Conservation (phyloP, 2,329 filamentous ascomycete genomes). For the Neofusicoccum sp. region DNA sequence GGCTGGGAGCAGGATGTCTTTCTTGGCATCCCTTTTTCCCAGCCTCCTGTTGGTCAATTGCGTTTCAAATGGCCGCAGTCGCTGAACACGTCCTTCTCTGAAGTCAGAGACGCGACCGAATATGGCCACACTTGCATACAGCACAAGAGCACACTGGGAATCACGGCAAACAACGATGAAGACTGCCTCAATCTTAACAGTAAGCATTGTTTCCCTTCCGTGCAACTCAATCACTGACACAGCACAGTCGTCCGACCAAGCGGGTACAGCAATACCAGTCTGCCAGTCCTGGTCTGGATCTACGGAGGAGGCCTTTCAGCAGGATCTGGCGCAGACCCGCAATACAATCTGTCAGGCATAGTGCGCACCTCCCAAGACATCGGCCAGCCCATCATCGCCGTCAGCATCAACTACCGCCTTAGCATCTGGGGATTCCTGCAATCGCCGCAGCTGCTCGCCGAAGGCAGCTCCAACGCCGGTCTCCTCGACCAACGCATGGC, state of each 20-base stretch:
- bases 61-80: conserved; percentile 20
- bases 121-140: conserved; percentile 48
- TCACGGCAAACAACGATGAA: conserved; percentile 31
- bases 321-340: conserved; percentile 21
- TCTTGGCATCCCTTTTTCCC: conserved; percentile 38
- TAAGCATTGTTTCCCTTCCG: conserved; percentile 55
- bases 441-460: conserved; percentile 51
- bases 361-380: conserved; percentile 12
- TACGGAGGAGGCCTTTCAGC: conserved; percentile 19
- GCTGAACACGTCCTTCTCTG: conserved; percentile 36
- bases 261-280: conserved; percentile 20
- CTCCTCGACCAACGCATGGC: conserved; percentile 40
- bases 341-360: conserved; percentile 33
- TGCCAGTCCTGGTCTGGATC: conserved; percentile 31
- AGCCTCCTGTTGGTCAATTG: conserved; percentile 29
- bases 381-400: conserved; percentile 57
- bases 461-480: conserved; percentile 47
- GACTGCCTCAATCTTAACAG: conserved; percentile 48
- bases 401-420: conserved; percentile 56
- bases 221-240: conserved; percentile 51
- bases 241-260: conserved; percentile 50
- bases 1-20: conserved; percentile 19
- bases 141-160: conserved; percentile 23
- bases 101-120: conserved; percentile 36
- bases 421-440: conserved; percentile 63